Base-by-base conservation (phyloP, 169 alveolate species). In the Cardiosporidium cionae region DNA sequence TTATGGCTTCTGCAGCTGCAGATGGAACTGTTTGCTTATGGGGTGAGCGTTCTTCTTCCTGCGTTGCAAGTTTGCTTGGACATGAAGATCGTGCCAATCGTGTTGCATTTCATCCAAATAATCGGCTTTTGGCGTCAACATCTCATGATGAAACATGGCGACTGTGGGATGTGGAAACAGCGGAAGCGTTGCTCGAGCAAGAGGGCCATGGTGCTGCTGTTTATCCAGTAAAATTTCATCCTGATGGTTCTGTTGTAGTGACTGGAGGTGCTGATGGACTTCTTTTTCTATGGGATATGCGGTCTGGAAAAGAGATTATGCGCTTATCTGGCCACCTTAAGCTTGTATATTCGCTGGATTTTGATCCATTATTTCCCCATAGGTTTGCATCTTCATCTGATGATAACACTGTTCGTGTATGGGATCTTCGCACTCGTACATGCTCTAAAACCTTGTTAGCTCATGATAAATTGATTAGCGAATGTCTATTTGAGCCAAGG, bases 101-200 rank as follows among this genome's bases (percentile, higher is more conserved):
- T 16, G 74, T 81, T 22, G 84, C 36, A 6, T 81, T 71, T 34
- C 82, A 70, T 33, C 87, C 84, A 31, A 22, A 52, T 4, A 75
- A 68, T 7, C 52, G 68, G 23, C 7, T 32, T 27, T 9, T 80
- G 25, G 84, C 79, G 16, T 65, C 85, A 16, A 77, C 85, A 3
- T 88, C 95, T n/a, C 88, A 92, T 80, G 98, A 94, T 82, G 85
- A 85, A 32, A 92, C 98, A 1, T 92, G 94, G 94, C 80, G 95
- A 37, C 72, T 91, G 9, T 94, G 97, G 96, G 97, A 92, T 76
- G 67, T 87, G 0, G 93, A 87, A 68, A 81, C 76, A 28, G 63
- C 72, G 52, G 78, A 86, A 68, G 94, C 89, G 74, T 66, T 94
- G 0, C 62, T 29, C 27, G 7, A 32, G 25, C 74, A 74, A 74